A percentile compares a stretch with the other conserved stretches of the same genome.
These are phyloP conservation scores for Verticillium alfalfae DNA, from an alignment of 2,329 filamentous ascomycete species.

Conservation along the genomic window DNA sequence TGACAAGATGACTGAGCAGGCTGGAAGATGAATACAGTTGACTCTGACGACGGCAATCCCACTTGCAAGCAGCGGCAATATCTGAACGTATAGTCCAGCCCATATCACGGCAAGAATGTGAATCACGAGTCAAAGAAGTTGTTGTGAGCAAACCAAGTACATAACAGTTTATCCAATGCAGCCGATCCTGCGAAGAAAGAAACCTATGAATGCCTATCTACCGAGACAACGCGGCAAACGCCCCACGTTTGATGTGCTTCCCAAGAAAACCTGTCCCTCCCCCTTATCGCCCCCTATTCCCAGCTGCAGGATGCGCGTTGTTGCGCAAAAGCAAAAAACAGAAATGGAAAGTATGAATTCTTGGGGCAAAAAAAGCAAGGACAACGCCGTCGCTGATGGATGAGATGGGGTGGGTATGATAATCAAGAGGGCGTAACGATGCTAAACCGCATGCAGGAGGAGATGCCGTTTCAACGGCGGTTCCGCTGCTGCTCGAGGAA, in stretches of 20 bases:
- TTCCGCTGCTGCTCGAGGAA: conserved; percentile 19
- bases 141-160: background rate
- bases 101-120: no score
- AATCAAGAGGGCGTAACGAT: background rate
- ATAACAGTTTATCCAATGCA: background rate
- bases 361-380: background rate
- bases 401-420: background rate
- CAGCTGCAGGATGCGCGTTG: background rate
- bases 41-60: no score
- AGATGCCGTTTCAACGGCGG: background rate
- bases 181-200: background rate
- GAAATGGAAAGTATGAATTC: background rate
- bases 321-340: background rate
- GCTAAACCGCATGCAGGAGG: background rate
- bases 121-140: no score
- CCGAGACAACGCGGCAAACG: background rate
- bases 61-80: no score
- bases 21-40: no score
- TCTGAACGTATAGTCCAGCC: no score
- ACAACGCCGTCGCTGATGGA: conserved; percentile 35
- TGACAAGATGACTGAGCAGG: no score
- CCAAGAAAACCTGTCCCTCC: background rate
- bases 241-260: background rate
- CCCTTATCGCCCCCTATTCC: background rate
- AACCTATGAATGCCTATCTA: background rate